Conservation (phyloP, 2,329 filamentous ascomycete species). For the Scedosporium apiospermum region DNA sequence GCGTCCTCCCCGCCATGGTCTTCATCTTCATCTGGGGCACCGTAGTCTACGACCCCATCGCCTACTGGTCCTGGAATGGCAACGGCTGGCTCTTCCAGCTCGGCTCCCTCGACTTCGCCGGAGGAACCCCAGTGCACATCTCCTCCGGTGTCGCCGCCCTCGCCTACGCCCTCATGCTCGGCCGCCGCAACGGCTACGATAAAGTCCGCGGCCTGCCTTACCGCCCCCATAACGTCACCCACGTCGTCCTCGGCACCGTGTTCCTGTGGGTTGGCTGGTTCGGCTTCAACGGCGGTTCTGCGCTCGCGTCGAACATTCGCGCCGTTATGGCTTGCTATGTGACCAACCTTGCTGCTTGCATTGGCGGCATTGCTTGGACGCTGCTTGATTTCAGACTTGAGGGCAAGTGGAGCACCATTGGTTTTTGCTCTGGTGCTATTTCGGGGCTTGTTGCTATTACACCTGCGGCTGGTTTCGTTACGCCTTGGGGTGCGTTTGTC, state of each 20-base stretch:
- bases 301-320: constrained; percentile 72
- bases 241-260: constrained; percentile 64
- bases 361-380: constrained; percentile 76
- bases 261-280: constrained; percentile 94
- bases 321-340: constrained; percentile 84
- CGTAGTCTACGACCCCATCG: constrained; percentile 63
- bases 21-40: constrained; percentile 66
- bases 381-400: constrained; percentile 85
- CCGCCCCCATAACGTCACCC: constrained; percentile 64
- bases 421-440: constrained; percentile 85
- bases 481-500: constrained; percentile 50
- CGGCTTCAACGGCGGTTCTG: constrained; percentile 86
- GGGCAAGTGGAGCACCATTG: constrained; percentile 86
- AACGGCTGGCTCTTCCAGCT: constrained; percentile 63
- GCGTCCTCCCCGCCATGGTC: constrained; percentile 50
- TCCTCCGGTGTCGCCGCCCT: constrained; percentile 62
- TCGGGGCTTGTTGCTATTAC: constrained; percentile 83
- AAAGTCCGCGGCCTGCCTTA: constrained; percentile 54
- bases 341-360: constrained; percentile 76
- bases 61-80: constrained; percentile 70
- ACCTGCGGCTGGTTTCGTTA: constrained; percentile 72
- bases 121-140: constrained; percentile 67
- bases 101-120: constrained; percentile 64
- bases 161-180: constrained; percentile 64
- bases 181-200: constrained; percentile 55